Conservation (phyloP, 2,329 filamentous ascomycete genomes). For the Thyridium curvatum region DNA sequence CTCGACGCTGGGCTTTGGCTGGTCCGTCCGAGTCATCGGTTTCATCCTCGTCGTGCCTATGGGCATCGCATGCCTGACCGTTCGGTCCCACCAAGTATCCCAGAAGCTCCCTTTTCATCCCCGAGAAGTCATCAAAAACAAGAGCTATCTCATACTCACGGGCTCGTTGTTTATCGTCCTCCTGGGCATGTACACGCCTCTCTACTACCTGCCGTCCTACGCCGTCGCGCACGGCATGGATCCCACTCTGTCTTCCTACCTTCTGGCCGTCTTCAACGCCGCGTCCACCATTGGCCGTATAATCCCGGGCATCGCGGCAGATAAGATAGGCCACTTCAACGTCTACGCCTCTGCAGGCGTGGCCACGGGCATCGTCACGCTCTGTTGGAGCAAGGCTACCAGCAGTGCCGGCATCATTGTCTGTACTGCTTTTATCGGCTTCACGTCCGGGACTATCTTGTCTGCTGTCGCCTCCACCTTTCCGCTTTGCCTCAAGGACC, state of each 20-base stretch:
- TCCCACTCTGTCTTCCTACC: constrained; percentile 49
- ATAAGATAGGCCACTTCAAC: constrained; percentile 43
- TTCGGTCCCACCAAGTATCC: constrained; percentile 5
- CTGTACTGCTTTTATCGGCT: constrained; percentile 11
- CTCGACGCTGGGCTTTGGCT: constrained; percentile 13
- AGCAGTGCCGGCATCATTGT: constrained; percentile 12
- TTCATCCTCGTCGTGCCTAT: constrained; percentile 32
- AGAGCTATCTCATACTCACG: constrained; percentile 4
- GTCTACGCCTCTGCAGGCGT: constrained; percentile 11
- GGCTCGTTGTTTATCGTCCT: constrained; percentile 16
- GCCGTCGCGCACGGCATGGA: constrained; percentile 36
- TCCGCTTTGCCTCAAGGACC: constrained; percentile 29
- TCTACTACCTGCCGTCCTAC: constrained; percentile 51
- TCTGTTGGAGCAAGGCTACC: constrained; percentile 16
- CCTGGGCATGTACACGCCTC: constrained; percentile 38
- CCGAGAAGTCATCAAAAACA: too few relatives aligned
- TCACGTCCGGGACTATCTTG: constrained; percentile 21
- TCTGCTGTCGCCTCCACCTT: constrained; percentile 28
- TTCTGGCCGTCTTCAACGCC: constrained; percentile 55
- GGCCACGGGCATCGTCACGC: constrained; percentile 14
- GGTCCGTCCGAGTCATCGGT: constrained; percentile 32
- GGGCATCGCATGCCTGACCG: constrained; percentile 18
- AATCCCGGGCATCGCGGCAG: constrained; percentile 43
- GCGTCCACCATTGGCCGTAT: constrained; percentile 48
- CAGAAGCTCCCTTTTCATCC: not conserved